A percentile compares a stretch with the other conserved stretches of the same genome.
These are phyloP conservation scores for Entomortierella parvispora DNA, from an alignment of 192 early-diverging fungal genomes.

Conservation along the genomic window DNA sequence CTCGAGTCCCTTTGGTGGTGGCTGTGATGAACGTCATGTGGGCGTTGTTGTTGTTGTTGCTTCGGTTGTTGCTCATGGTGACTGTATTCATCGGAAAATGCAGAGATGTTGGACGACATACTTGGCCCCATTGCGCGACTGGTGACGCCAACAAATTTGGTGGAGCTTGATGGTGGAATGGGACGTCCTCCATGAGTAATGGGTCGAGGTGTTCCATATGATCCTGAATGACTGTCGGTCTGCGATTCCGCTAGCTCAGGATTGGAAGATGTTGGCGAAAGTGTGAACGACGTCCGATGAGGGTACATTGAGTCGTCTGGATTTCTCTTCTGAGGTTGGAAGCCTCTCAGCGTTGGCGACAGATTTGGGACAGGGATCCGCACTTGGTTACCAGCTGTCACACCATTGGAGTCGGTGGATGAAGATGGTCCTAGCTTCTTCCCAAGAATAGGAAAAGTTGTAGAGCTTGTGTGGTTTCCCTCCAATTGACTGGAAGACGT, in stretches of 20 bases:
- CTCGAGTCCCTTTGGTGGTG: constrained; percentile 35
- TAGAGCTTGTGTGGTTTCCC: too few relatives aligned
- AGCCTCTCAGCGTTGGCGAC: constrained; percentile 26
- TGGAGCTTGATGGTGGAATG: background rate
- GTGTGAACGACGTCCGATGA: constrained; percentile 35
- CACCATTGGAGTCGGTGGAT: constrained; percentile 3
- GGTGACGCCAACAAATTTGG: constrained; percentile 9
- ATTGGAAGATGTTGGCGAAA: constrained; percentile 47
- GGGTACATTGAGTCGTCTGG: constrained; percentile 26
- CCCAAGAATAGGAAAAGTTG: too few relatives aligned
- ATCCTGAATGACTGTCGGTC: constrained; percentile 49
- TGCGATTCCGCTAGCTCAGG: constrained; percentile 40
- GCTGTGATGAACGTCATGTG: background rate
- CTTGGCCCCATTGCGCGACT: constrained; percentile 19
- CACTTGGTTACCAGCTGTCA: constrained; percentile 4
- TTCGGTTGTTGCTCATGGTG: background rate
- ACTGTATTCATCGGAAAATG: constrained; percentile 33
- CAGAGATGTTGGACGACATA: constrained; percentile 31
- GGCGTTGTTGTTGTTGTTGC: too few relatives aligned
- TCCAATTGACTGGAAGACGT: background rate
- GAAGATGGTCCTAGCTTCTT: background rate
- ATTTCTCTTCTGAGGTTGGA: constrained; percentile 14
- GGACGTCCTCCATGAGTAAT: constrained; percentile 1
- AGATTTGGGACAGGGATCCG: constrained; percentile 41
- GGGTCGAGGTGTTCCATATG: constrained; percentile 30